phyloP scores from a whole-genome alignment of 2,329 filamentous ascomycete genomes.

The Ceratocystis diversiconidia region DNA sequence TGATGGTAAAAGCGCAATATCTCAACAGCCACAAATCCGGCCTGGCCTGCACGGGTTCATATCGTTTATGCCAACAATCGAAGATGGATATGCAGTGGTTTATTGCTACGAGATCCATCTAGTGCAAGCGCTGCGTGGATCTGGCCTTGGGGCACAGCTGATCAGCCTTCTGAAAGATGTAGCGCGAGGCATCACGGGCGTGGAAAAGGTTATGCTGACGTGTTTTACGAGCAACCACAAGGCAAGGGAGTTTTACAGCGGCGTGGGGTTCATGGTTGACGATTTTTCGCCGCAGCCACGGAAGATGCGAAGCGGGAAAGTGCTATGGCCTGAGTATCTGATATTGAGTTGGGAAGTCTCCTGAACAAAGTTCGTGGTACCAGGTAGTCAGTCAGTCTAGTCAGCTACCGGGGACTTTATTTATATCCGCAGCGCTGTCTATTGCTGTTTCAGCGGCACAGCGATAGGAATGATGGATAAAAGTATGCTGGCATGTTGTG shows the following conservation, averaged over 20 bases:
- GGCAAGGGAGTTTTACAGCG: slow-evolving; percentile 47
- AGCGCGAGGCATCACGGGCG: slow-evolving; percentile 37
- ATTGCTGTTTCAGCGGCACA: not conserved
- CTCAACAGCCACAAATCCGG: not conserved
- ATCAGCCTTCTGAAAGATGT: slow-evolving; percentile 42
- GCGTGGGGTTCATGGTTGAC: slow-evolving; percentile 43
- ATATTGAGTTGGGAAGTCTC: slow-evolving; percentile 39
- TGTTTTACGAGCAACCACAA: slow-evolving; percentile 49
- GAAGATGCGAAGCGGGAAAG: slow-evolving; percentile 39
- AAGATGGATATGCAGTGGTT: slow-evolving; percentile 49
- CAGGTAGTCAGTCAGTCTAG: no score
- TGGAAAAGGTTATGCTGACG: slow-evolving; percentile 59
- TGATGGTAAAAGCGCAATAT: slow-evolving; percentile 17
- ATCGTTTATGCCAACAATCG: slow-evolving; percentile 59
- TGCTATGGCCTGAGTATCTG: slow-evolving; percentile 42
- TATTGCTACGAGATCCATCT: slow-evolving; percentile 75
- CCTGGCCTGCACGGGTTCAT: slow-evolving; percentile 38
- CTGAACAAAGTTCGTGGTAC: not conserved
- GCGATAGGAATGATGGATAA: not conserved
- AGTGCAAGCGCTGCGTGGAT: slow-evolving; percentile 39
- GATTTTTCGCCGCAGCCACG: slow-evolving; percentile 40
- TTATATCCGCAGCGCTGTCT: no score
- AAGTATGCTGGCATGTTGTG: not conserved
- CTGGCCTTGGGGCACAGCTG: slow-evolving; percentile 47
- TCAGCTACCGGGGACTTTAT: no score